A percentile compares a stretch with the other conserved stretches of the same genome.
Evolutionary conservation across 768 basidiomycete species (phyloP).

Genomic region (Phanerochaete carnosa): DNA sequence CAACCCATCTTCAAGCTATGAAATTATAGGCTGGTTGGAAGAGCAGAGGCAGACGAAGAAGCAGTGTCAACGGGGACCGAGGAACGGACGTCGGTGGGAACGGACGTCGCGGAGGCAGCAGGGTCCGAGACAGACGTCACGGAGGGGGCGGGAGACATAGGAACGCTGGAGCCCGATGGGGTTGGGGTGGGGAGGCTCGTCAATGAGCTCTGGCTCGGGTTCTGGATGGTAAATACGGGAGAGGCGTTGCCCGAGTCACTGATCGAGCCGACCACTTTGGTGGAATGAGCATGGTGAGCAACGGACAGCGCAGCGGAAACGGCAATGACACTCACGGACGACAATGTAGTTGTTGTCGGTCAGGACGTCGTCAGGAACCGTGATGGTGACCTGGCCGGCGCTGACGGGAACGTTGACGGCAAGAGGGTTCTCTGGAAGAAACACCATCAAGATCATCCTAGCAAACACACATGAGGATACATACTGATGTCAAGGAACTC

Average conservation of each 20-base stretch:
- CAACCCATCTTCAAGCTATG: neutral
- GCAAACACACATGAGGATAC: conserved; percentile 16
- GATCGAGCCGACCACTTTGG: conserved; percentile 35
- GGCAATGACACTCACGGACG: conserved; percentile 23
- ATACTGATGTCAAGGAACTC: conserved; percentile 43
- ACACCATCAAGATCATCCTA: neutral
- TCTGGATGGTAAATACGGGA: conserved; percentile 25
- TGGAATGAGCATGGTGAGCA: neutral
- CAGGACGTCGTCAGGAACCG: conserved; percentile 34
- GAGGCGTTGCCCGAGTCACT: conserved; percentile 42
- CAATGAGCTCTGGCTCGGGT: neutral
- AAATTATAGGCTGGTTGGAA: neutral
- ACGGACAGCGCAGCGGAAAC: neutral
- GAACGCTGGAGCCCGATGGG: neutral
- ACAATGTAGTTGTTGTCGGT: conserved; percentile 41
- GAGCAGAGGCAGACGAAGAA: neutral
- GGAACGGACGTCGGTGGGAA: neutral
- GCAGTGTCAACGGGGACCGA: neutral
- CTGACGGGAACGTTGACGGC: conserved; percentile 38
- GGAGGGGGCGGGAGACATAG: neutral
- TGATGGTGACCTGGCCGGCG: conserved; percentile 36
- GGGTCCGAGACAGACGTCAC: neutral
- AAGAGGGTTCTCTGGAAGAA: conserved; percentile 39
- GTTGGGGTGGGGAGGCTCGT: neutral
- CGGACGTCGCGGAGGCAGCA: neutral